A percentile compares a stretch with the other conserved stretches of the same genome.
phyloP scores from a whole-genome alignment of 371 early-diverging fungal species.

The Syncephalastrum racemosum region DNA sequence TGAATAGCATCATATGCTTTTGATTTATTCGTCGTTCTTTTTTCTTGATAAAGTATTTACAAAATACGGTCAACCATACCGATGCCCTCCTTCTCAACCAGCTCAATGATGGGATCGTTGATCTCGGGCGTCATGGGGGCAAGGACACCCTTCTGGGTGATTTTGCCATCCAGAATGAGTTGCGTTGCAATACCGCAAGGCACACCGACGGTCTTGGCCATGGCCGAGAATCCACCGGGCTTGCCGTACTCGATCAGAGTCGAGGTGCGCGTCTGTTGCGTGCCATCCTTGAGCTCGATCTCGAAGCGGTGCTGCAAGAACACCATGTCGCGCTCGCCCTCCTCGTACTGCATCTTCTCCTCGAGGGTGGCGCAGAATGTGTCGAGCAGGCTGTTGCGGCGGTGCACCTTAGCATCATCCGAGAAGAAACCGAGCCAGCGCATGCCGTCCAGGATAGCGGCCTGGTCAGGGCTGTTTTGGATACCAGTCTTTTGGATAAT shows the following conservation, averaged over 20 bases:
- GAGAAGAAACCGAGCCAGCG: constrained; percentile 88
- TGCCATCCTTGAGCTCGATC: constrained; percentile 80
- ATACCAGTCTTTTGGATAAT: constrained; percentile 51
- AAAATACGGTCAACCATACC: constrained; percentile 81
- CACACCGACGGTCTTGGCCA: constrained; percentile 98
- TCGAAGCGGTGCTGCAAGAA: constrained; percentile 96
- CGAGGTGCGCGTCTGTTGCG: constrained; percentile 81
- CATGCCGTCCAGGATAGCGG: constrained; percentile 68
- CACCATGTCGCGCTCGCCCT: constrained; percentile 95
- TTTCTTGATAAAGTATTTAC: constrained; percentile 40
- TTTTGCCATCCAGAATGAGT: constrained; percentile 83
- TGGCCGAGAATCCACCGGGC: constrained; percentile 87
- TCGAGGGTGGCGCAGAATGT: constrained; percentile 95
- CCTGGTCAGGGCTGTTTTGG: constrained; percentile 51
- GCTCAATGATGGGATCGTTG: constrained; percentile 87
- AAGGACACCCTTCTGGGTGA: constrained; percentile 79
- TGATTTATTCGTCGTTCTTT: constrained; percentile 1
- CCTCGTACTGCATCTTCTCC: constrained; percentile 87
- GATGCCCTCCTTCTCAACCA: constrained; percentile 87
- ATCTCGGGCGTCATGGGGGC: constrained; percentile 92
- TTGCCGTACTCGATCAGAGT: constrained; percentile 93
- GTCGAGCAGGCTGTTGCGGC: constrained; percentile 86
- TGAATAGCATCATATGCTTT: background rate
- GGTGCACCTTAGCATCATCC: constrained; percentile 56
- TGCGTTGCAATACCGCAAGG: constrained; percentile 96